These are phyloP conservation scores for Penicillium atrosanguineum DNA, from an alignment of 495 filamentous ascomycete genomes.

Conservation along the genomic window DNA sequence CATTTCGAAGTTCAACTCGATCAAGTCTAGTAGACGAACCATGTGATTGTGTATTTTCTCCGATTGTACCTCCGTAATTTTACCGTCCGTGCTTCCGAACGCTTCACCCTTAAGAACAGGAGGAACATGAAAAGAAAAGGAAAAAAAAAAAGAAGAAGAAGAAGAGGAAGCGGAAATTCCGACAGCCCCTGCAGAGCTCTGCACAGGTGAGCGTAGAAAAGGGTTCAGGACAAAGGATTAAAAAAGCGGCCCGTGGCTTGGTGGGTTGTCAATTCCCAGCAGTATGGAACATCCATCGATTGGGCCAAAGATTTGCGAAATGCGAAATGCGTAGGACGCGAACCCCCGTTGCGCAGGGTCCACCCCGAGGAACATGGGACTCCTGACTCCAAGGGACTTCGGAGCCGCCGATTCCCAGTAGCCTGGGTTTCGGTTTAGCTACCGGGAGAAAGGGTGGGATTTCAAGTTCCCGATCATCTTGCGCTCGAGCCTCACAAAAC, in stretches of 20 bases:
- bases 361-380: neutral
- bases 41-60: neutral
- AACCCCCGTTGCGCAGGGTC: neutral
- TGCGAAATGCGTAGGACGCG: neutral
- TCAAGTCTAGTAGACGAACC: slow-evolving; percentile 8
- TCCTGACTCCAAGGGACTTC: neutral
- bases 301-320: slow-evolving; percentile 2
- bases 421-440: slow-evolving; percentile 6
- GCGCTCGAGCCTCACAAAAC: slow-evolving; percentile 4
- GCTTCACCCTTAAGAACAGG: too few species aligned
- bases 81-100: neutral
- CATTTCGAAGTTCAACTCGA: slow-evolving; percentile 6
- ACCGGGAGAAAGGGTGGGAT: neutral
- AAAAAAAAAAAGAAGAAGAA: neutral
- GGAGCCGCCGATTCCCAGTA: slow-evolving; percentile 3
- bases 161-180: slow-evolving; percentile 1
- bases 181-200: slow-evolving; percentile 8
- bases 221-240: slow-evolving; percentile 14
- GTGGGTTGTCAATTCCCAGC: slow-evolving; percentile 23
- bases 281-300: slow-evolving; percentile 15
- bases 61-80: neutral
- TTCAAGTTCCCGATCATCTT: neutral
- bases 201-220: slow-evolving; percentile 1
- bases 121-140: too few species aligned
- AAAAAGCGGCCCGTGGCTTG: slow-evolving; percentile 18